Percentiles rank a stretch among this genome's conserved stretches.
Conservation (phyloP, 495 filamentous ascomycete genomes). For the Corynascus novoguineensis region DNA sequence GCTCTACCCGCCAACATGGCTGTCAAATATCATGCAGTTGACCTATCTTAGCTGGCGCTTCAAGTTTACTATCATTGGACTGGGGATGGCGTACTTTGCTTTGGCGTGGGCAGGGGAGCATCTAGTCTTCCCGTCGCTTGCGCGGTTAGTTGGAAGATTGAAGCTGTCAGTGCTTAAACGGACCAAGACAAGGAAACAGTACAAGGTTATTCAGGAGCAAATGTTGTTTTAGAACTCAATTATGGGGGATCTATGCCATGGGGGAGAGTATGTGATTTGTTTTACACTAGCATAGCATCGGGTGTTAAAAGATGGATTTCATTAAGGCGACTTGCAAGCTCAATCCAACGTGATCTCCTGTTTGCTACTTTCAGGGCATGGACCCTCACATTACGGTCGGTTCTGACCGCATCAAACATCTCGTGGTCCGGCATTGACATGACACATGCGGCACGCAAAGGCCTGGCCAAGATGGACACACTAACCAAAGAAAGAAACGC, state of each 20-base stretch:
- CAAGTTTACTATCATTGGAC: constrained; percentile 59
- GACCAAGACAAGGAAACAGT: constrained; percentile 75
- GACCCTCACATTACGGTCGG: no score
- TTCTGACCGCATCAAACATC: no score
- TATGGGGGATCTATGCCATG: neutral
- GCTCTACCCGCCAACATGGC: constrained; percentile 60
- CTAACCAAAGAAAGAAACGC: no score
- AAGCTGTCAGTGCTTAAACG: constrained; percentile 51
- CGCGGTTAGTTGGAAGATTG: constrained; percentile 58
- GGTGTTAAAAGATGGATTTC: neutral
- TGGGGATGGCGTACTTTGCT: constrained; percentile 62
- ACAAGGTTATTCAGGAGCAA: constrained; percentile 72
- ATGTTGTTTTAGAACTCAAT: constrained; percentile 49
- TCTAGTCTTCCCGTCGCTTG: constrained; percentile 61
- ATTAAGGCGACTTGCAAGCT: neutral
- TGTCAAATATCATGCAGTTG: constrained; percentile 75
- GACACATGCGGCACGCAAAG: no score
- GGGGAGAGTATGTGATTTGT: neutral
- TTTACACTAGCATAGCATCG: neutral
- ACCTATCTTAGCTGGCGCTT: constrained; percentile 68
- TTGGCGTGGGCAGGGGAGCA: constrained; percentile 67
- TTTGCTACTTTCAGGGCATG: no score
- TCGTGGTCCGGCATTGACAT: no score
- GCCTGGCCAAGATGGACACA: no score
- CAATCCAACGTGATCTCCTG: neutral